Percentiles rank a stretch among this genome's conserved stretches.
These are phyloP conservation scores for Talaromyces amestolkiae DNA, from an alignment of 2,329 filamentous ascomycete genomes.

Conservation along the genomic window DNA sequence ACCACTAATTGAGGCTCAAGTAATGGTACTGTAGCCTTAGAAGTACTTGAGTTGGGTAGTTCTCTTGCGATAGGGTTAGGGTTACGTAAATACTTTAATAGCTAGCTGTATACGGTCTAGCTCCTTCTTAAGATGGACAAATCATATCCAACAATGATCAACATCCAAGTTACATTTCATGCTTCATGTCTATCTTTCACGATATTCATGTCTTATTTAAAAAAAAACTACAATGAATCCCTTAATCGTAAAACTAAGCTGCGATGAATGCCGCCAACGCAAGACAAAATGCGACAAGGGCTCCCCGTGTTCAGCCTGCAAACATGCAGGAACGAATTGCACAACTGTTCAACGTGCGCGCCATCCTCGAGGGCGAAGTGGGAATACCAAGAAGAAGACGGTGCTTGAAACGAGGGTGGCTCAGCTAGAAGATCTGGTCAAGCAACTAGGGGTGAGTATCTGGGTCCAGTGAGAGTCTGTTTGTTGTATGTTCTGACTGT, in stretches of 20 bases:
- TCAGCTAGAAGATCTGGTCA: neutral
- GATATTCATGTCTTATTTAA: neutral
- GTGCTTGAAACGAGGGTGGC: neutral
- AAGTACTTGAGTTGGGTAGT: no score
- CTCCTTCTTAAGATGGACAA: neutral
- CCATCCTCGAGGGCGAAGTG: constrained; percentile 9
- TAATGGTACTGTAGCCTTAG: no score
- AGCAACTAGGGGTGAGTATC: constrained; percentile 1
- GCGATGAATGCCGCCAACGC: constrained; percentile 8
- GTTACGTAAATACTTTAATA: neutral
- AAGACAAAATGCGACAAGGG: constrained; percentile 11
- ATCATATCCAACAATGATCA: neutral
- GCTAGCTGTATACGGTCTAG: neutral
- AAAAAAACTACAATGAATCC: neutral
- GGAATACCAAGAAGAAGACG: constrained; percentile 1
- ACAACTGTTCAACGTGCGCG: constrained; percentile 1
- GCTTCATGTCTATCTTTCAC: neutral
- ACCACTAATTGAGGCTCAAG: neutral
- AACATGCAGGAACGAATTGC: constrained; percentile 7
- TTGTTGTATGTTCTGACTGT: neutral
- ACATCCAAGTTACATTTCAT: neutral
- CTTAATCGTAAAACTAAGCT: neutral
- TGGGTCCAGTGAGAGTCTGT: neutral
- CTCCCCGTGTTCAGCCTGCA: constrained; percentile 7
- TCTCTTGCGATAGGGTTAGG: neutral